Evolutionary conservation across 768 basidiomycete species (phyloP), one percentile per base, ranked within the genome.

Genomic region (Amanita brunnescens): DNA sequence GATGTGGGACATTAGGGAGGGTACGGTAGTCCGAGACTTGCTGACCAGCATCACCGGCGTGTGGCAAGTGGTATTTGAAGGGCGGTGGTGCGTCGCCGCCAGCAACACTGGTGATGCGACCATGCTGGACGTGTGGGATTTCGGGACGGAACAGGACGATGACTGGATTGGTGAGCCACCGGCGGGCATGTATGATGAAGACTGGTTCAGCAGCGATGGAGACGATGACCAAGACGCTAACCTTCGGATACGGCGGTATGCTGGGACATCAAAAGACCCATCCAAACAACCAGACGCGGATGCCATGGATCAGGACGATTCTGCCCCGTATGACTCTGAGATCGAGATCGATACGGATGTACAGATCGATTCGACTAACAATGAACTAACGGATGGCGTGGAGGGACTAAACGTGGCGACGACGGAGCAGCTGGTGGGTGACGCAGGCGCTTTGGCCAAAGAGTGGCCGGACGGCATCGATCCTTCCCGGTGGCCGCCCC

Each of bases 51-150:
- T 97, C 56, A 87, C 84, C 14, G 93, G 91, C 10, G 96, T 99
- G 20, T 99, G 95, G 95, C 95, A 98, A 67, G 91, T 98, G 39
- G 84, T 91, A 26, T 96, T 95, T 64, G 89, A 94, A 65, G 91
- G 92, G 0, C 73, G 92, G 53, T 91, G 91, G 79, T 91, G 92
- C 61, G 91, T 99, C 40, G 92, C 93, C 6, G 96, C 96, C 26
- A 91, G 88, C 62, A 91, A 92, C 58, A 75, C 85, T 52, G 79
- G 79, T 54, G 80, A 87, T 57, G 67, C 78, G 5, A 91, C 90
- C 3, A 83, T 87, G 52, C 70, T 92, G 49, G 90, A 92, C 60
- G 90, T 92, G 21, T 92, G 89, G 89, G 88, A 92, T 72, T 92
- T 91, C 63, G 90, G 86, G 13, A 74, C 71, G 45, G 85, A 83